Evolutionary conservation across 2,329 filamentous ascomycete genomes (phyloP).

Genomic region (Aspergillus vadensis): DNA sequence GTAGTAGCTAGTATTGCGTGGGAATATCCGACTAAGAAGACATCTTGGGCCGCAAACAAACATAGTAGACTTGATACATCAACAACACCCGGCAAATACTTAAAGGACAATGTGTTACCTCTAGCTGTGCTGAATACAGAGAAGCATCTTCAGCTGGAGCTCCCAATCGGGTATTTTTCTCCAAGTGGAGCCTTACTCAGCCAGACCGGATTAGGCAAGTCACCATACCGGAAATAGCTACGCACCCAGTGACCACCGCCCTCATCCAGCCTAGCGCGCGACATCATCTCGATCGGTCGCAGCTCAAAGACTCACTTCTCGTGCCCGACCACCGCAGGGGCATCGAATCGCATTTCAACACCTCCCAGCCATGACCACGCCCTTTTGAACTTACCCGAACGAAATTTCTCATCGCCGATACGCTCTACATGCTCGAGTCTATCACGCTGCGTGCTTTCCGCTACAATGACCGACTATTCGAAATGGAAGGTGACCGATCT

Average conservation of each 20-base stretch:
- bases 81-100: too few species aligned
- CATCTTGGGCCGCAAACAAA: too few species aligned
- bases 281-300: constrained; percentile 19
- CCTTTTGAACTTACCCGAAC: constrained; percentile 1
- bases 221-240: background rate
- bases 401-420: background rate
- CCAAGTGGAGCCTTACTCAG: background rate
- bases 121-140: too few species aligned
- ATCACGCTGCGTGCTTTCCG: constrained; percentile 8
- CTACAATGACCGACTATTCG: constrained; percentile 55
- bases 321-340: constrained; percentile 18
- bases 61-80: too few species aligned
- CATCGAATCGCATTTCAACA: constrained; percentile 15
- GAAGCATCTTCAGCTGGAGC: too few species aligned
- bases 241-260: background rate
- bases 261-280: constrained; percentile 17
- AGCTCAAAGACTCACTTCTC: background rate
- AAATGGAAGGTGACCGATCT: constrained; percentile 74
- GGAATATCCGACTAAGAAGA: too few species aligned
- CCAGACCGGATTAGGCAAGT: background rate
- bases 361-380: constrained; percentile 16
- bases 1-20: too few species aligned
- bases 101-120: too few species aligned
- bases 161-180: too few species aligned
- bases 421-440: constrained; percentile 6